These are phyloP conservation scores for Heracleum sosnowskyi DNA, from an alignment of 129 eudicot species.

Conservation along the genomic window DNA sequence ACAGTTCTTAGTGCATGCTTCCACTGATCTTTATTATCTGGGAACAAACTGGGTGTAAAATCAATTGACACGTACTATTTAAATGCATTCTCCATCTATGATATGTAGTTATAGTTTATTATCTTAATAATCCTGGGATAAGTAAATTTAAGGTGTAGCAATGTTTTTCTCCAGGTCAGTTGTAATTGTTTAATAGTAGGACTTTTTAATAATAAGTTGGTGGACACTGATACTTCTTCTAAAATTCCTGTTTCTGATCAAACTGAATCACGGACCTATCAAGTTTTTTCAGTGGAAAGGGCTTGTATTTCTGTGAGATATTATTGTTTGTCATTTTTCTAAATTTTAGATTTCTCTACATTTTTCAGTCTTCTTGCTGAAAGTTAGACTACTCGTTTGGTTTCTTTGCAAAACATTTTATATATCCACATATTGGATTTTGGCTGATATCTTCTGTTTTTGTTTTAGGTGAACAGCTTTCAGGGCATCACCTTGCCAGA, in stretches of 20 bases:
- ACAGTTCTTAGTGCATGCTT: constrained; percentile 3
- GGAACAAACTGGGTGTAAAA: neutral
- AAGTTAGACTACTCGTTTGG: neutral
- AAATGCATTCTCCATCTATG: neutral
- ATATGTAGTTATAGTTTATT: neutral
- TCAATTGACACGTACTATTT: neutral
- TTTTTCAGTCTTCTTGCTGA: neutral
- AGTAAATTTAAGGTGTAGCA: neutral
- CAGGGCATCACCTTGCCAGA: constrained; percentile 84
- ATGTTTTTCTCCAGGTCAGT: neutral
- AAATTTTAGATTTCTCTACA: neutral
- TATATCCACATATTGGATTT: neutral
- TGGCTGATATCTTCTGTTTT: constrained; percentile 7
- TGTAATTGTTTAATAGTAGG: neutral
- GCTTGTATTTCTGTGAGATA: neutral
- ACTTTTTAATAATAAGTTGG: neutral
- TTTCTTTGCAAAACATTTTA: neutral
- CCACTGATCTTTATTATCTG: neutral
- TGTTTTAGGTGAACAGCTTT: constrained; percentile 65
- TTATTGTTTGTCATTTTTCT: neutral
- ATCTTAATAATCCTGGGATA: neutral
- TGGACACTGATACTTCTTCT: neutral
- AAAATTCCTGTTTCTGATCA: neutral
- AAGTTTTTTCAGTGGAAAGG: neutral
- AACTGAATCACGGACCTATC: neutral